phyloP scores from a whole-genome alignment of 192 early-diverging fungal genomes.

The Backusella luteola region DNA sequence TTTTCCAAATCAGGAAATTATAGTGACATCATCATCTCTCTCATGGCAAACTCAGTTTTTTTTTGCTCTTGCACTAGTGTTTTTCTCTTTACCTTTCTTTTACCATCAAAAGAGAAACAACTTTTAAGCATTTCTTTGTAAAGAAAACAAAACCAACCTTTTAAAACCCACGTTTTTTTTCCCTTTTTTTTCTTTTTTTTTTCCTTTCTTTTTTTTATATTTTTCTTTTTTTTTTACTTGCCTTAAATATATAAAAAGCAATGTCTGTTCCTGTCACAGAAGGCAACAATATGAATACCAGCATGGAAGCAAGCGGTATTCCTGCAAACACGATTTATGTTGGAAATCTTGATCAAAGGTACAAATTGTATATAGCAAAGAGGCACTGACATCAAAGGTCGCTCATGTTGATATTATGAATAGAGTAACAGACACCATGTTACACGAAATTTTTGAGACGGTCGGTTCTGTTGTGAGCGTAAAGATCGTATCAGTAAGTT shows the following conservation, averaged over 20 bases:
- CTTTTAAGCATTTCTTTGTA: neutral
- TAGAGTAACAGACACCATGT: conserved; percentile 31
- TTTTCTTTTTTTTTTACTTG: neutral
- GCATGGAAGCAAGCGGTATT: neutral
- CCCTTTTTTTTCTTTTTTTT: neutral
- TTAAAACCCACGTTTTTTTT: neutral
- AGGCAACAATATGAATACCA: neutral
- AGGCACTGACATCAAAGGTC: neutral
- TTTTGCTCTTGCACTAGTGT: neutral
- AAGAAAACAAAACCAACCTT: neutral
- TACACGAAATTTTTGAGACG: conserved; percentile 75
- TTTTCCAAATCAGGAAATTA: no score
- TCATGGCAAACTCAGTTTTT: neutral
- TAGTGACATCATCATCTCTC: neutral
- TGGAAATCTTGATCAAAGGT: conserved; percentile 80
- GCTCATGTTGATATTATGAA: neutral
- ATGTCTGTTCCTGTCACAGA: conserved; percentile 3
- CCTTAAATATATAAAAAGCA: neutral
- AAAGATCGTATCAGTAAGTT: conserved; percentile 82
- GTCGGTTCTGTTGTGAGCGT: conserved; percentile 60
- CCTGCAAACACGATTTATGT: conserved; percentile 73
- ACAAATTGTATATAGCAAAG: neutral
- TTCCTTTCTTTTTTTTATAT: neutral
- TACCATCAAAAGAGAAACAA: neutral
- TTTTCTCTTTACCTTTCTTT: neutral